Percentiles rank a stretch among this genome's conserved stretches.
phyloP scores from a whole-genome alignment of 2,329 filamentous ascomycete species.

The Chrysoporthe cubensis region DNA sequence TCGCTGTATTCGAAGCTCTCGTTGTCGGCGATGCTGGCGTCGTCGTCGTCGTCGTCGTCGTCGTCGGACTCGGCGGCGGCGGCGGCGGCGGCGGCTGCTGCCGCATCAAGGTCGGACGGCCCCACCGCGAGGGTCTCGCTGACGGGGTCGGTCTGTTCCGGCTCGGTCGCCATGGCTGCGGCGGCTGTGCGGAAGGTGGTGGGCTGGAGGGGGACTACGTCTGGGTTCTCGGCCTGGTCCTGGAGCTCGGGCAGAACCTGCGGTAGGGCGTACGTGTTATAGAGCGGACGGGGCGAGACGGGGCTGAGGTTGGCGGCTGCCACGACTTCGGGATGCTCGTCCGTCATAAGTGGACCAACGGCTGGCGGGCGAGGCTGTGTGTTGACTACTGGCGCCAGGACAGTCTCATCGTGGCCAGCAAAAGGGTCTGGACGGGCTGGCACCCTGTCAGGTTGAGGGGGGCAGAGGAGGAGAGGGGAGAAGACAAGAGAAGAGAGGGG shows the following conservation, averaged over 20 bases:
- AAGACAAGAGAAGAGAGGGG: not conserved
- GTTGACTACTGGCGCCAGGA: slow-evolving; percentile 6
- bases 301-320: slow-evolving; percentile 58
- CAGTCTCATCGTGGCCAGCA: not conserved
- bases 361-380: not conserved
- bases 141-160: slow-evolving; percentile 32
- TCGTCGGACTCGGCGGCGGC: slow-evolving; percentile 39
- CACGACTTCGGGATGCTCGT: slow-evolving; percentile 50
- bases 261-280: slow-evolving; percentile 48
- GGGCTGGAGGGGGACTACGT: slow-evolving; percentile 37
- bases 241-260: slow-evolving; percentile 54
- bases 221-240: slow-evolving; percentile 55
- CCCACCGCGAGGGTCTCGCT: slow-evolving; percentile 37
- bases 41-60: slow-evolving; percentile 46
- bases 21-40: slow-evolving; percentile 47
- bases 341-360: slow-evolving; percentile 46
- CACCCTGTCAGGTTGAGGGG: not conserved
- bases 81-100: not conserved
- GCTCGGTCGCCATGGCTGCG: slow-evolving; percentile 35
- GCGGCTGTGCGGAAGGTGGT: slow-evolving; percentile 40
- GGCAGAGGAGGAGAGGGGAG: not conserved
- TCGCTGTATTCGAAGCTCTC: slow-evolving; percentile 55
- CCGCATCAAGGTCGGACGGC: not conserved
- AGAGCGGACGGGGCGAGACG: slow-evolving; percentile 51
- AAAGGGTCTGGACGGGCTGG: not conserved